Base-by-base conservation (phyloP, 371 early-diverging fungal species). In the Smittium mucronatum region DNA sequence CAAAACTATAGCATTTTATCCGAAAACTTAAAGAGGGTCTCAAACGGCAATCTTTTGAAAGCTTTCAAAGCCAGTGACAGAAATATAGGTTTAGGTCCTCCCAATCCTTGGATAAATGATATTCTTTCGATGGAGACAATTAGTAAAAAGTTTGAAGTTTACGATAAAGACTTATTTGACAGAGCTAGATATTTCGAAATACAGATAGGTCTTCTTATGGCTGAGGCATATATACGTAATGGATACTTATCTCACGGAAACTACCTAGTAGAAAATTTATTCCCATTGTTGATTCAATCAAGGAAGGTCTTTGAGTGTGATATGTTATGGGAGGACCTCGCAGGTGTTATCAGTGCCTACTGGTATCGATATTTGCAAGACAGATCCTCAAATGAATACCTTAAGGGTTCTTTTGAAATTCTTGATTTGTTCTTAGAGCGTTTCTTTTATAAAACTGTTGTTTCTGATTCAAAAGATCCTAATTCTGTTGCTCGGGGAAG, bases 201-300 rank as follows among this genome's bases (percentile, higher is more conserved):
- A 11, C 11, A 61, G 26, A 61, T 61, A 11, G 29, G 63, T n/a
- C 63, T 61, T 16, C 29, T 61, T 28, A 11, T 61, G 11, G 68
- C 57, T 2, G 68, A 30, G 30, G 67, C 67, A 15, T 69, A 57
- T 0, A 67, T 8, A 36, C 70, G 26, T 34, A 64, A 15, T 65
- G 74, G 26, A 74, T 5, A 61, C 33, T 11, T 61, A 11, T 47
- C 47, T 47, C 47, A 47, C 47, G 47, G 11, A 47, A 47, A 47
- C 47, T 47, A 47, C 21, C 21, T 47, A 47, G 47, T 47, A 47
- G 47, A 47, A 47, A 47, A 47, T 21, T 11, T 47, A 47, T 21
- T 47, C 21, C 5, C 47, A 5, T 11, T 21, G 21, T 21, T 47
- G 5, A 47, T 21, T 5, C 47, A 47, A 11, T 11, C 47, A 5